Conservation (phyloP, 805 yeast genomes). For the Teunomyces aglyptinius region DNA sequence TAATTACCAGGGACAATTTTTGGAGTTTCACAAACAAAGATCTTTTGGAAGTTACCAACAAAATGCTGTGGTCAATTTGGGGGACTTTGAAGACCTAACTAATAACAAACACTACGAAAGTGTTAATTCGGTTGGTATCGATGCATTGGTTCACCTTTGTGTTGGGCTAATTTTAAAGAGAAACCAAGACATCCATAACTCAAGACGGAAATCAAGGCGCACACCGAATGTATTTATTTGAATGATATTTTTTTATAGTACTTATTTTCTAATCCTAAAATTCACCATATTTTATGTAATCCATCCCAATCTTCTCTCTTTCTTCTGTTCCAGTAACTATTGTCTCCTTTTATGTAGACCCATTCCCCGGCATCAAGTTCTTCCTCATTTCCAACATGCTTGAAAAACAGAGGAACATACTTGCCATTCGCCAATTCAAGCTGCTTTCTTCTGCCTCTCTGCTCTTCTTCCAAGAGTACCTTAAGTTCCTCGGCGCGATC, state of each 20-base stretch:
- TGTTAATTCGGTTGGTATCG: not conserved
- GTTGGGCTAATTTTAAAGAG: constrained; percentile 8
- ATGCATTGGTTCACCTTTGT: constrained; percentile 6
- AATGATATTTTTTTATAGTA: not conserved
- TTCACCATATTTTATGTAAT: constrained; percentile 55
- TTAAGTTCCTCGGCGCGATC: constrained; percentile 74
- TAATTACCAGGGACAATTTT: not conserved
- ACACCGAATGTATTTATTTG: not conserved
- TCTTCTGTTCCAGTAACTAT: constrained; percentile 80
- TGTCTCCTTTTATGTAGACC: constrained; percentile 54
- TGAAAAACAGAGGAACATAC: constrained; percentile 66
- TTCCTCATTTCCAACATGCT: constrained; percentile 33
- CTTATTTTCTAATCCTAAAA: not conserved
- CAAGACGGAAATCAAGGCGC: not conserved
- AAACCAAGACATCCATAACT: constrained; percentile 3
- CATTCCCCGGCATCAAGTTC: constrained; percentile 48
- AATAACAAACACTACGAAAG: not conserved
- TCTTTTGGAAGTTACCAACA: constrained; percentile 2
- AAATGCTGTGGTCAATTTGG: not conserved
- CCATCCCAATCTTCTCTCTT: constrained; percentile 60
- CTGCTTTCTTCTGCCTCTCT: constrained; percentile 70
- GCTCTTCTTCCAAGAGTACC: constrained; percentile 68
- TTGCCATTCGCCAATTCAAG: constrained; percentile 43
- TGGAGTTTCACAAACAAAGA: not conserved
- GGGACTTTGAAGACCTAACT: not conserved